These are phyloP conservation scores for Solanum boliviense DNA, from an alignment of 257 asterid species.

Conservation along the genomic window DNA sequence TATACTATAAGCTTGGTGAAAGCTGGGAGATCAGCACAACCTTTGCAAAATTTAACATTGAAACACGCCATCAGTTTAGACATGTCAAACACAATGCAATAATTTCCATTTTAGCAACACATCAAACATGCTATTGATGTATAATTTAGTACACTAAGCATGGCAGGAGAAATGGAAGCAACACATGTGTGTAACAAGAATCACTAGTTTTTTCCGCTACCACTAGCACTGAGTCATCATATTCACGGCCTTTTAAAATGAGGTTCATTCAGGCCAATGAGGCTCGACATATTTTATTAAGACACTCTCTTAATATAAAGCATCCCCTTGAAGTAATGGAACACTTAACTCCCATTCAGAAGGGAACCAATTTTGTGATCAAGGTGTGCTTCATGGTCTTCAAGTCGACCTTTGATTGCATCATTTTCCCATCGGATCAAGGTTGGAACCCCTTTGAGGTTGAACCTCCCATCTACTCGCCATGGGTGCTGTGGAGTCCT, in stretches of 20 bases:
- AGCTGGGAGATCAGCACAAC: not conserved
- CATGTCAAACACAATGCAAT: not conserved
- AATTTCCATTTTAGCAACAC: not conserved
- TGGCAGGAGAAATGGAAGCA: not conserved
- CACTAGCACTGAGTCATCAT: not conserved
- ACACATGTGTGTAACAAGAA: not conserved
- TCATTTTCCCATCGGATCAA: slow-evolving; percentile 72
- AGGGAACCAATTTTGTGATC: slow-evolving; percentile 47
- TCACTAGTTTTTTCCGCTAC: not conserved
- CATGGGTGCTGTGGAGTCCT: slow-evolving; percentile 70
- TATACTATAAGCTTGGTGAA: not conserved
- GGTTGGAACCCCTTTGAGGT: slow-evolving; percentile 76
- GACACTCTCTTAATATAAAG: not conserved
- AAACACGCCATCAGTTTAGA: not conserved
- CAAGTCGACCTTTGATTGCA: slow-evolving; percentile 58
- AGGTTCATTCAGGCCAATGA: not conserved
- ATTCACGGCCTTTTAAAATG: not conserved
- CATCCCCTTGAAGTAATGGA: not conserved
- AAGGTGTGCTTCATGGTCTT: slow-evolving; percentile 74
- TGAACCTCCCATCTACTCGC: slow-evolving; percentile 61
- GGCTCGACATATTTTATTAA: not conserved
- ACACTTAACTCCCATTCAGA: slow-evolving; percentile 26
- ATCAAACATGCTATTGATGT: not conserved
- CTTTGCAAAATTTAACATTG: not conserved
- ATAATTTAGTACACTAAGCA: not conserved